A percentile compares a stretch with the other conserved stretches of the same genome.
These are phyloP conservation scores for Metarhizium album DNA, from an alignment of 2,329 filamentous ascomycete species.

Conservation along the genomic window DNA sequence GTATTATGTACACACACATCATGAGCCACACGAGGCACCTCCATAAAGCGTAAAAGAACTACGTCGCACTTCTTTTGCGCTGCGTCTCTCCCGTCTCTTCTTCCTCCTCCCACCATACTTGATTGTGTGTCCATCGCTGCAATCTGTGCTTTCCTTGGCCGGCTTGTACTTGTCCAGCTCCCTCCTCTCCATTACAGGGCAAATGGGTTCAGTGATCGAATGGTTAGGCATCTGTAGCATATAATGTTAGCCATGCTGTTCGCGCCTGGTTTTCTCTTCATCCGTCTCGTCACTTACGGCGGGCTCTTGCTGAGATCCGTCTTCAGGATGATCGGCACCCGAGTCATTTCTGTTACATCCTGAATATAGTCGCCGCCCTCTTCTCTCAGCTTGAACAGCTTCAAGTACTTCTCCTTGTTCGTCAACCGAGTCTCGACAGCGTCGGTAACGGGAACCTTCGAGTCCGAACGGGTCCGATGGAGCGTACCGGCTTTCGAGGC, in stretches of 20 bases:
- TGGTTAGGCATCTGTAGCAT: conserved; percentile 60
- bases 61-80: conserved; percentile 6
- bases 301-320: conserved; percentile 98
- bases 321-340: conserved; percentile 95
- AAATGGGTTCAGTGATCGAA: conserved; percentile 71
- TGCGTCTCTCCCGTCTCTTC: background rate
- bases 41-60: background rate
- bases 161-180: conserved; percentile 1
- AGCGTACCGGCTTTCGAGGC: conserved; percentile 56
- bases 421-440: conserved; percentile 68
- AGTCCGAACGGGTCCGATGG: conserved; percentile 85
- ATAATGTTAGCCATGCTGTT: background rate
- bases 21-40: conserved; percentile 1
- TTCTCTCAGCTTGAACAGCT: conserved; percentile 79
- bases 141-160: conserved; percentile 3
- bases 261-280: background rate
- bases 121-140: background rate
- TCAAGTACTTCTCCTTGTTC: conserved; percentile 94
- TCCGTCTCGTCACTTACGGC: conserved; percentile 66
- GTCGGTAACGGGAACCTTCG: conserved; percentile 70
- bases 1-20: conserved; percentile 12
- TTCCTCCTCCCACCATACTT: background rate
- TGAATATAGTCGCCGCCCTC: conserved; percentile 95
- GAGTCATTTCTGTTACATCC: conserved; percentile 94
- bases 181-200: conserved; percentile 36